phyloP scores from a whole-genome alignment of 495 filamentous ascomycete genomes.

The Annulohypoxylon bovei region DNA sequence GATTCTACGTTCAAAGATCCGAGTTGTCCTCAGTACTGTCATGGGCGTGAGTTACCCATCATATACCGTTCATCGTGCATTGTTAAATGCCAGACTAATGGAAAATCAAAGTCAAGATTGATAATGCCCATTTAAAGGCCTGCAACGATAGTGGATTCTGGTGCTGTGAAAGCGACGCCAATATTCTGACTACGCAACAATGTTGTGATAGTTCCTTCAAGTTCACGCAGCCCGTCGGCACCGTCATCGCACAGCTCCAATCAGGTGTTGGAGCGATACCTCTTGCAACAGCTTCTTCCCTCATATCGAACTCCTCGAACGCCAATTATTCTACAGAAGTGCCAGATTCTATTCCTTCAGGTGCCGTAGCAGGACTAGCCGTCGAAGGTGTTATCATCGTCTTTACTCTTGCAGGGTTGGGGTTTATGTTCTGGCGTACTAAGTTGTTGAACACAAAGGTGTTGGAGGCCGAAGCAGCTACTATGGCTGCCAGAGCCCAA shows the following conservation, averaged over 20 bases:
- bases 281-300: conserved; percentile 11
- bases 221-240: conserved; percentile 32
- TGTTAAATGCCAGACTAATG: background rate
- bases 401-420: conserved; percentile 6
- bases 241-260: conserved; percentile 32
- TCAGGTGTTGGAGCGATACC: conserved; percentile 20
- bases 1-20: conserved; percentile 45
- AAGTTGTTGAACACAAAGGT: conserved; percentile 15
- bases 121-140: conserved; percentile 37
- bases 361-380: conserved; percentile 23
- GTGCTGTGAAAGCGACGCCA: conserved; percentile 45
- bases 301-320: background rate
- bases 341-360: conserved; percentile 5
- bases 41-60: conserved; percentile 27
- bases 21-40: conserved; percentile 47
- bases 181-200: conserved; percentile 24
- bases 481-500: background rate
- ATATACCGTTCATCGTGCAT: background rate
- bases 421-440: conserved; percentile 29
- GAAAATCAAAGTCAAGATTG: conserved; percentile 14
- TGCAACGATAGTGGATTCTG: conserved; percentile 43
- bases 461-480: conserved; percentile 19
- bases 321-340: background rate
- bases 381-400: conserved; percentile 23
- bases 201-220: conserved; percentile 45